Base-by-base conservation (phyloP, 495 filamentous ascomycete species). In the Polyplosphaeria fusca region DNA sequence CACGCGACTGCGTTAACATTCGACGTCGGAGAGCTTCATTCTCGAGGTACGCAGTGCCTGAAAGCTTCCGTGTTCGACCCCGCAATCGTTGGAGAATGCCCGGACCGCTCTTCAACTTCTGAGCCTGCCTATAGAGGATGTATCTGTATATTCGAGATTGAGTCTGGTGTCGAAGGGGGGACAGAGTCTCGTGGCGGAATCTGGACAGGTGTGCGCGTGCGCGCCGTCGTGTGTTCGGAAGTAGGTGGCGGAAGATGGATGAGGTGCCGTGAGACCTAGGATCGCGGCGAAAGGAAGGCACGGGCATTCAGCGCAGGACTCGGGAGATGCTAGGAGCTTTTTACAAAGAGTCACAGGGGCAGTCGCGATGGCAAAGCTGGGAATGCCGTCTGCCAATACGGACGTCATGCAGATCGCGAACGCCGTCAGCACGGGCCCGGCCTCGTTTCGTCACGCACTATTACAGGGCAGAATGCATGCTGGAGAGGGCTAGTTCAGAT, bases 91-190 rank as follows among this genome's bases (percentile, higher is more conserved):
- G 59, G 11, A 68, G 49, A 44, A 70, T 58, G 16, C 64, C 61
- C 12, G 58, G 47, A 16, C 50, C 54, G 35, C 46, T 30, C 22
- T 38, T 52, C 5, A 63, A 54, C 55, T 55, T 65, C 20, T 73
- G 78, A 35, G 73, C 76, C 70, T 89, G 84, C 16, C 81, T 75
- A 54, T 77, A 74, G 63, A 91, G 69, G 40, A 94, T 77, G 62
- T 85, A 88, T 14, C 76, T 74, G 69, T 91, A 92, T 48, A 95
- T 79, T 48, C 84, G 79, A 47, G 86, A 83, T 65, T 93, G 88
- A 3, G 87, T 73, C 24, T 80, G 78, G 61, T 81, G 79, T 54
- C 82, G 84, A 57, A 88, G 80, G 40, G 77, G 74, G 37, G 88
- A 85, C 30, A 94, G 70, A n/a, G 79, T 85, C 60, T 88, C 82